Base-by-base conservation (phyloP, 2,329 filamentous ascomycete genomes). In the Aspergillus sp. region DNA sequence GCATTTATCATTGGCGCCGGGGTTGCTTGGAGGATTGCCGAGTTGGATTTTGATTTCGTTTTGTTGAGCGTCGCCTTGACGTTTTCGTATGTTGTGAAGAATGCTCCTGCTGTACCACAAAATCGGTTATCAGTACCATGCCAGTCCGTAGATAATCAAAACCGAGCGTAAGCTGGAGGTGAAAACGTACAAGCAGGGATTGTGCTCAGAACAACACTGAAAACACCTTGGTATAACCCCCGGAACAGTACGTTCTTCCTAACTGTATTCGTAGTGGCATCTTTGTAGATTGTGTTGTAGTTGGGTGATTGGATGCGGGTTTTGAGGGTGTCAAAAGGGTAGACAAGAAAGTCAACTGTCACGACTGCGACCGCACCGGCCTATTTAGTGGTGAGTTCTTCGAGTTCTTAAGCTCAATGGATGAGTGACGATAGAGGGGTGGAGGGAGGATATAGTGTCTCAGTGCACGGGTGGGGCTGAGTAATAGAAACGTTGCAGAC, bases 41-140 rank as follows among this genome's bases (percentile, higher is more conserved):
- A 34, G 30, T 26, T 18, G n/a, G 44, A 34, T 3, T 24, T 9
- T 13, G 17, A 3, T 36, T 22, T 6, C 58, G 58, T 57, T 58
- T 80, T 81, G 15, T 80, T 79, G 2, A 96, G 80, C 3, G 84
- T 73, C 3, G 78, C 76, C 74, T 96, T 96, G 18, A 87, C 80
- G 45, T 82, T 85, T 76, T 96, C 92, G 73, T 96, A 96, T 1
- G 90, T 93, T 2, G 89, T 92, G 75, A 96, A 96, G 79, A 96
- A 96, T 11, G 91, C 82, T 58, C 91, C 91, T 51, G 91, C 89
- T 89, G 32, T 56, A 38, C 12, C 13, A 15, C 3, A 13, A 12
- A 6, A 17, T 36, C 12, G 18, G n/a, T 18, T 24, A 18, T 9
- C n/a, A 45, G 13, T 45, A 34, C n/a, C 3, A 24, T 11, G 17